Base-by-base conservation (phyloP, 129 eudicot species). In the Chrysanthemum makinoi region DNA sequence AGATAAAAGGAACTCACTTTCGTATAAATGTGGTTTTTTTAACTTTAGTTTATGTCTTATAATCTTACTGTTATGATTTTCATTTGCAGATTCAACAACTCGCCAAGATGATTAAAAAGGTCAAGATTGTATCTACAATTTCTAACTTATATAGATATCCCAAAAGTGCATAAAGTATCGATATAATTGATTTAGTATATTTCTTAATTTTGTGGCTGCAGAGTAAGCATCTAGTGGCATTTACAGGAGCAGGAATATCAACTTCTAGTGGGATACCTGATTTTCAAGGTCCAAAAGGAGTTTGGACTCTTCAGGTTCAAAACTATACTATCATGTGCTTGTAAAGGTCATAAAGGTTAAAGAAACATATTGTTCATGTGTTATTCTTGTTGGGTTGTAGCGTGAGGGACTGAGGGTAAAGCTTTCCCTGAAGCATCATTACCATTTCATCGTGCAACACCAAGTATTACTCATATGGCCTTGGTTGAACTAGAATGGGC, bases 221-320 rank as follows among this genome's bases (percentile, higher is more conserved):
- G 99, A 87, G 99, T 87, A 94, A 90, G 84, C 97, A 94, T 81
- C 81, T 94, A 65, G 99, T 94, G 77, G 99, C 83, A 14, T 94
- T 94, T 69, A 94, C 99, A 24, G 99, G 99, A 73, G 99, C 99
- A 46, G 99, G 99, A 72, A 94, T 94, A 83, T 94, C 99, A 56
- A 94, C 99, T 72, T 90, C 99, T 71, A 84, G 99, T 71, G 99
- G 99, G 33, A 94, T 94, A 70, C 99, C 99, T 62, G 99, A 94
- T 70, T 94, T 94, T 79, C 93, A 97, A 73, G 99, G 99, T 55
- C 99, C 99, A 6, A 93, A 87, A 77, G 98, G 98, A 28, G 85
- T 93, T 69, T 93, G 98, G 98, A 93, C 98, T 30, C 96, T 93
- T 80, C 96, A 93, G 89, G 98, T 93, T 57, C 39, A 46, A 11